Percentiles rank a stretch among this genome's conserved stretches.
phyloP scores from a whole-genome alignment of 352 stramenopile genomes.

The Hyaloperonospora arabidopsidis region DNA sequence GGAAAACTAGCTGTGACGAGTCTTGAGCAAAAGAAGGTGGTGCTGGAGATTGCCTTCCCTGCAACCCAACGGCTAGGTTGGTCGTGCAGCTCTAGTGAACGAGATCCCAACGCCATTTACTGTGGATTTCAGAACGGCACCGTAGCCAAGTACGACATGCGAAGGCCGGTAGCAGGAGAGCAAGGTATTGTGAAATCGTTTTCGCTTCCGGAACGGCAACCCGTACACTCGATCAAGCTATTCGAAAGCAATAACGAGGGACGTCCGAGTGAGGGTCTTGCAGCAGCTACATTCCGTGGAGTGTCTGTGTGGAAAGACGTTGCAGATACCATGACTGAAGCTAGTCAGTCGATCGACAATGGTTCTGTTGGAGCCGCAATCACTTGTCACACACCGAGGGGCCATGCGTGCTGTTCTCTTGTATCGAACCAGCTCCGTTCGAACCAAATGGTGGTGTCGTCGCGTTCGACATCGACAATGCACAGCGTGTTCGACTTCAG shows the following conservation, averaged over 20 bases:
- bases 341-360: constrained; percentile 4
- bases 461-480: constrained; percentile 30
- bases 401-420: constrained; percentile 34
- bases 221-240: constrained; percentile 44
- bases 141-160: constrained; percentile 46
- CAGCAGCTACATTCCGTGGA: constrained; percentile 35
- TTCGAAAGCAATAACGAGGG: constrained; percentile 24
- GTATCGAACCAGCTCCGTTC: constrained; percentile 21
- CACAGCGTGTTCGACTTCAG: constrained; percentile 43
- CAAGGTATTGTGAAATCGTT: constrained; percentile 32
- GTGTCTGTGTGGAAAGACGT: constrained; percentile 39
- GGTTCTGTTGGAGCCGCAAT: constrained; percentile 7
- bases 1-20: constrained; percentile 45
- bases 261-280: constrained; percentile 24
- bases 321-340: constrained; percentile 1
- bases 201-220: constrained; percentile 33
- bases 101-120: constrained; percentile 38
- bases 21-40: constrained; percentile 35
- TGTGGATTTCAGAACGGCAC: constrained; percentile 48
- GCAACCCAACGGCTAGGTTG: constrained; percentile 38
- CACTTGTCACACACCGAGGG: constrained; percentile 16
- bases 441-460: constrained; percentile 34
- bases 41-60: constrained; percentile 33
- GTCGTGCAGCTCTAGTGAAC: constrained; percentile 39
- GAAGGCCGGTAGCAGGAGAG: constrained; percentile 22